Conservation (phyloP, 1,284 basidiomycete species). For the Cutaneotrichosporon sp. region DNA sequence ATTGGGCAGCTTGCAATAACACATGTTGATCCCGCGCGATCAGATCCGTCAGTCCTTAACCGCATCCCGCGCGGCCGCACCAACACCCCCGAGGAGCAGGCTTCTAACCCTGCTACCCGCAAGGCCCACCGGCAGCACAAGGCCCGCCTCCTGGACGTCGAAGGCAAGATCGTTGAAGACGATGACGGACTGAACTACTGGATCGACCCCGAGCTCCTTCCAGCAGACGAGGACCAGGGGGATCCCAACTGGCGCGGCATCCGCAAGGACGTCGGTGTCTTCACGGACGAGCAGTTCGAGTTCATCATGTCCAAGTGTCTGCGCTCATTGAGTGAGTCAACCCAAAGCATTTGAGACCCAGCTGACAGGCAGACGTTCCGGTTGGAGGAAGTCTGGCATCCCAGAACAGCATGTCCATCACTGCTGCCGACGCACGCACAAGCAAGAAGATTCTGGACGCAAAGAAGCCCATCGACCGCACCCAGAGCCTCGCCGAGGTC, state of each 20-base stretch:
- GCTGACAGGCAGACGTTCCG: slow-evolving; percentile 56
- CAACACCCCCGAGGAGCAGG: slow-evolving; percentile 45
- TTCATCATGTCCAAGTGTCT: slow-evolving; percentile 83
- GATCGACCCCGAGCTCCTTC: slow-evolving; percentile 37
- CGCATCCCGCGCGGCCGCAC: slow-evolving; percentile 58
- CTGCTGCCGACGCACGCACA: slow-evolving; percentile 58
- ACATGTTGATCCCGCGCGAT: slow-evolving; percentile 69
- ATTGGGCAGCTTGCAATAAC: slow-evolving; percentile 69
- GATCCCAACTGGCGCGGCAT: slow-evolving; percentile 72
- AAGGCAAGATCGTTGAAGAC: slow-evolving; percentile 44
- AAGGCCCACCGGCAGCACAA: slow-evolving; percentile 33
- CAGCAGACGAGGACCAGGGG: slow-evolving; percentile 62
- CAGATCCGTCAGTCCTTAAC: slow-evolving; percentile 65
- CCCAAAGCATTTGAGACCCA: slow-evolving; percentile 1
- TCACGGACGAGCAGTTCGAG: slow-evolving; percentile 81
- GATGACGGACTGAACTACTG: slow-evolving; percentile 61
- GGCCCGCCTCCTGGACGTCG: slow-evolving; percentile 37
- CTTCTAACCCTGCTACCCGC: slow-evolving; percentile 33
- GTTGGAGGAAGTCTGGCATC: slow-evolving; percentile 45
- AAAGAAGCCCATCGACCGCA: slow-evolving; percentile 71
- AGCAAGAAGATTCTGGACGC: slow-evolving; percentile 69
- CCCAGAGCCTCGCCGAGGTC: slow-evolving; percentile 76
- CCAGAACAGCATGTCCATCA: slow-evolving; percentile 48
- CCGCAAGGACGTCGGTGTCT: slow-evolving; percentile 80
- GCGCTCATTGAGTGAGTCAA: slow-evolving; percentile 73